Conservation (phyloP, 176 grass and related monocot genomes). For the Urochloa ruziziensis region DNA sequence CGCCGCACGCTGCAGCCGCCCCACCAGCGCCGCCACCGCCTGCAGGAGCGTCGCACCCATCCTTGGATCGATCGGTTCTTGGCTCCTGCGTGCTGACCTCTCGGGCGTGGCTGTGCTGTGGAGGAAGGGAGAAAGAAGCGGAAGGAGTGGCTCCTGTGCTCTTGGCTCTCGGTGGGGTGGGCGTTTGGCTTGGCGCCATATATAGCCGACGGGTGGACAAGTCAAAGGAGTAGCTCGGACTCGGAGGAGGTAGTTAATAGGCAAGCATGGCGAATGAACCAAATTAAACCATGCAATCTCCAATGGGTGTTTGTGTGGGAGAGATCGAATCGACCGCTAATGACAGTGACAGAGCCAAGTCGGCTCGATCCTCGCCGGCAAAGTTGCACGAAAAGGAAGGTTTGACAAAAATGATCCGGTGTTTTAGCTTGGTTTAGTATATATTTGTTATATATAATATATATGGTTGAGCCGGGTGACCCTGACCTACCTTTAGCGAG, state of each 20-base stretch:
- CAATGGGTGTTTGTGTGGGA: background rate
- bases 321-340: background rate
- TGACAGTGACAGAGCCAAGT: background rate
- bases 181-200: conserved; percentile 6
- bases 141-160: background rate
- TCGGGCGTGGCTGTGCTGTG: background rate
- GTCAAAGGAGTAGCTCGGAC: background rate
- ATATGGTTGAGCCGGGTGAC: background rate
- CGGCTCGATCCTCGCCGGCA: background rate
- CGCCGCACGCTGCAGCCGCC: conserved; percentile 49
- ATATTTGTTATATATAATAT: background rate
- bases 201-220: conserved; percentile 1
- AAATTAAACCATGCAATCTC: background rate
- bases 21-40: conserved; percentile 52
- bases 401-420: background rate
- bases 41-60: conserved; percentile 60
- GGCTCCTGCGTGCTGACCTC: background rate
- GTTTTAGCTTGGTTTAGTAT: background rate
- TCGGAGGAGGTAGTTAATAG: background rate
- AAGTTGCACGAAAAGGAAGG: background rate
- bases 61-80: background rate
- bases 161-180: background rate
- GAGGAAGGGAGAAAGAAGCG: background rate
- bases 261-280: background rate
- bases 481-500: conserved; percentile 7